Base-by-base conservation (phyloP, 345 rosid genomes). In the Rhodamnia rubescens region DNA sequence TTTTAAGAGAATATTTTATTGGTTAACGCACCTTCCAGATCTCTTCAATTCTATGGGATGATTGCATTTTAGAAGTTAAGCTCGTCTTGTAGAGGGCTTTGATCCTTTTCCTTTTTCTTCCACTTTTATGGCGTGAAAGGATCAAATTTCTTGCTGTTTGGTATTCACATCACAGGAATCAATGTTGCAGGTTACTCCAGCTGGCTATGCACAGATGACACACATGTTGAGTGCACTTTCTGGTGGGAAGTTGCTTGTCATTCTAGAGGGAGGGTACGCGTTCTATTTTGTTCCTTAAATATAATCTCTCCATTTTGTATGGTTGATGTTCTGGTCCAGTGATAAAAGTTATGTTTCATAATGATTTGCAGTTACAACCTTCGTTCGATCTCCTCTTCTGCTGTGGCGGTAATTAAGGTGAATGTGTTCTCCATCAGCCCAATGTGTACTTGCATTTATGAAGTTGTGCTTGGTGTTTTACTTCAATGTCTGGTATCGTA, bases 211-310 rank as follows among this genome's bases (percentile, higher is more conserved):
- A 80, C 90, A 86, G 86, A 96, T 97, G 99, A 91, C 99, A 51
- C 91, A 91, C 85, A 93, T 97, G 98, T 86, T 95, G 86, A 89
- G 87, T 82, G 85, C 87, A 89, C 88, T 96, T 15, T 91, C 93
- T 84, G 90, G 90, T 53, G 98, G 98, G 82, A 97, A 96, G 94
- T 88, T 97, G 93, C 98, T 96, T 74, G 97, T 96, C 82, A 92
- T 97, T 89, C 99, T 97, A 32, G 99, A 97, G 95, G 99, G 98
- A 92, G 98, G 99, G 99, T 96, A 85, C 13, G 92, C 88, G 80
- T 84, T 83, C n/a, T 64, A 69, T 69, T 47, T 81, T 61, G 69
- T 53, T 74, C 78, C 83, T 81, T 58, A 49, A 36, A 20, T 54
- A 84, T 75, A 26, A 54, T 64, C 50, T 69, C 80, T 69, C 26